phyloP scores from a whole-genome alignment of 139 green algal genomes.

The Chlorella sorokiniana region DNA sequence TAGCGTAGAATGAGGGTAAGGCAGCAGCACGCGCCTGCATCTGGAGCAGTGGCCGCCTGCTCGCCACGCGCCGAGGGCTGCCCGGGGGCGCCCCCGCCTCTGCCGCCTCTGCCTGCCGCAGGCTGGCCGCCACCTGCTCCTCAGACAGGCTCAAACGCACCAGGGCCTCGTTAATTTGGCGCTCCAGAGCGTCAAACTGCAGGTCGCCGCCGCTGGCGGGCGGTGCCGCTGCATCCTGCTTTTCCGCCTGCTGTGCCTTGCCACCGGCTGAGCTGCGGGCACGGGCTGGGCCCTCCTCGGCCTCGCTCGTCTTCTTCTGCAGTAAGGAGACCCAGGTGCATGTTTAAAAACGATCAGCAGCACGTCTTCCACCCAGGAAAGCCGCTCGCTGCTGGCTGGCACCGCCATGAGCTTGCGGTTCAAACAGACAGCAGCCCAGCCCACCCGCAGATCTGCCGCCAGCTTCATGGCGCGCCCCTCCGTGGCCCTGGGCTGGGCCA shows the following conservation, averaged over 20 bases:
- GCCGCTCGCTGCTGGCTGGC: too few relatives aligned
- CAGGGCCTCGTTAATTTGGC: constrained; percentile 43
- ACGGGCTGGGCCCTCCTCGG: not conserved
- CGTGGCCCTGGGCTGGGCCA: constrained; percentile 36
- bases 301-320: not conserved
- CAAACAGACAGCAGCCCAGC: not conserved
- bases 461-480: constrained; percentile 45
- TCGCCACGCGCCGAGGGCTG: too few relatives aligned
- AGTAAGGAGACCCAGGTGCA: too few relatives aligned
- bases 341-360: too few relatives aligned
- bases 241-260: not conserved
- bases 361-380: too few relatives aligned
- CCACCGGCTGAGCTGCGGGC: not conserved
- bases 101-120: not conserved
- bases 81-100: too few relatives aligned
- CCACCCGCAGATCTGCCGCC: constrained; percentile 10
- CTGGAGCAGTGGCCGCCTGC: too few relatives aligned
- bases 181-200: constrained; percentile 39
- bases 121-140: constrained; percentile 22
- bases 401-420: too few relatives aligned
- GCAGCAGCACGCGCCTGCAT: too few relatives aligned
- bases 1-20: too few relatives aligned
- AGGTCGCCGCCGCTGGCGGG: not conserved
- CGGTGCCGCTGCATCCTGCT: not conserved
- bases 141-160: constrained; percentile 33